Conservation (phyloP, 2,329 filamentous ascomycete genomes). For the Trichophyton mentagrophytes region DNA sequence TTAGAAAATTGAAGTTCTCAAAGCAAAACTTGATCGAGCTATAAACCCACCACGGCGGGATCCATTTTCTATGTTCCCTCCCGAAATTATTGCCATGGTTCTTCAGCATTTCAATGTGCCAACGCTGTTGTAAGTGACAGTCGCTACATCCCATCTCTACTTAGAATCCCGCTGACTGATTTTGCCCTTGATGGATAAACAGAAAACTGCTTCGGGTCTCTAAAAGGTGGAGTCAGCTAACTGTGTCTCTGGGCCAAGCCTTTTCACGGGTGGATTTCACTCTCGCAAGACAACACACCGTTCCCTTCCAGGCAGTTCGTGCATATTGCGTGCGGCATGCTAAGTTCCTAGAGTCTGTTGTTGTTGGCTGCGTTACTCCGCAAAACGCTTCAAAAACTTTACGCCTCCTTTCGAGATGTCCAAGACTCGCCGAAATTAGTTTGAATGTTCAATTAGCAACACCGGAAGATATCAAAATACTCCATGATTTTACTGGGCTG, state of each 20-base stretch:
- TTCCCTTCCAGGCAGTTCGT: conserved; percentile 28
- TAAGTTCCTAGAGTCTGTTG: conserved; percentile 22
- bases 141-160: conserved; percentile 20
- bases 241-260: conserved; percentile 35
- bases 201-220: conserved; percentile 42
- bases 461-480: not conserved
- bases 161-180: not conserved
- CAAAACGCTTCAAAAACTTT: conserved; percentile 19
- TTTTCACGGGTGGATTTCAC: conserved; percentile 41
- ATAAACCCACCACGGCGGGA: conserved; percentile 23
- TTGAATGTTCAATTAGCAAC: conserved; percentile 6
- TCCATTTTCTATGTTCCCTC: conserved; percentile 41
- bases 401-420: conserved; percentile 17
- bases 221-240: conserved; percentile 42
- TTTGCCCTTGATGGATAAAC: not conserved
- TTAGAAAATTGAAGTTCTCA: conserved; percentile 34
- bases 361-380: conserved; percentile 12
- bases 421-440: conserved; percentile 23
- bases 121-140: conserved; percentile 27
- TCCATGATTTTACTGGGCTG: not conserved
- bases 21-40: conserved; percentile 31
- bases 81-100: conserved; percentile 42
- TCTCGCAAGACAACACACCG: conserved; percentile 26
- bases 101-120: conserved; percentile 41
- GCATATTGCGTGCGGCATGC: conserved; percentile 26